phyloP scores from a whole-genome alignment of 768 basidiomycete genomes.

The Glaciozyma martinii region DNA sequence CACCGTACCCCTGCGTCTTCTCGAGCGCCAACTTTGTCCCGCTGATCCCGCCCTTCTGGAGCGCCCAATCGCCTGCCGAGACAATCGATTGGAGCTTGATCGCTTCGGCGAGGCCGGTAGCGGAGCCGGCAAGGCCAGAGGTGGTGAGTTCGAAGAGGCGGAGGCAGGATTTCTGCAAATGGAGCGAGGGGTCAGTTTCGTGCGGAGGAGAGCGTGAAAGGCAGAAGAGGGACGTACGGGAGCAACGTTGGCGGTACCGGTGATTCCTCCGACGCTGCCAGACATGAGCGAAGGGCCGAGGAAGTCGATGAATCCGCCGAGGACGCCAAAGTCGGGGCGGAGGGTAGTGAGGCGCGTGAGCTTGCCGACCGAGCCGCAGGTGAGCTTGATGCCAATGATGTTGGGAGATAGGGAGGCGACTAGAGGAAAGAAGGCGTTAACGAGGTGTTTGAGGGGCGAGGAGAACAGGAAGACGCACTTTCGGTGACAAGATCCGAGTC shows the following conservation, averaged over 20 bases:
- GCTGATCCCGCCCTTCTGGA: constrained; percentile 40
- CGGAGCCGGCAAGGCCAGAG: constrained; percentile 43
- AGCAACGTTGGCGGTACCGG: constrained; percentile 42
- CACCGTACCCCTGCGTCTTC: constrained; percentile 67
- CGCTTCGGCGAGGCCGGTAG: constrained; percentile 55
- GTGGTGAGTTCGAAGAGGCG: constrained; percentile 46
- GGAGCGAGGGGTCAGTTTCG: constrained; percentile 48
- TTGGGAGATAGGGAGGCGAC: constrained; percentile 43
- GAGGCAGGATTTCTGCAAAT: constrained; percentile 54
- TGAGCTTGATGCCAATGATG: constrained; percentile 73
- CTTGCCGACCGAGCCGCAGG: constrained; percentile 77
- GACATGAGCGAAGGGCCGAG: constrained; percentile 55
- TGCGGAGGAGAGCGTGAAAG: constrained; percentile 35
- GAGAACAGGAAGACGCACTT: constrained; percentile 62
- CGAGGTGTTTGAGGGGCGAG: constrained; percentile 55
- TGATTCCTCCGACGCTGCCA: constrained; percentile 58
- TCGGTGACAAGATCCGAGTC: constrained; percentile 60
- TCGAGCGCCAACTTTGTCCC: constrained; percentile 42
- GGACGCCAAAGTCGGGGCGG: constrained; percentile 43
- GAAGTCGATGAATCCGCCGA: constrained; percentile 64
- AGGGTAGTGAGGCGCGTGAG: constrained; percentile 34
- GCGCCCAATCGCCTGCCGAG: constrained; percentile 39
- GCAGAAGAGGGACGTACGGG: neutral
- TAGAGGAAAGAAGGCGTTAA: neutral
- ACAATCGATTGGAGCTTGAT: constrained; percentile 65